Conservation (phyloP, 225 moss, liverwort and hornwort species). For the Anthoceros angustus region DNA sequence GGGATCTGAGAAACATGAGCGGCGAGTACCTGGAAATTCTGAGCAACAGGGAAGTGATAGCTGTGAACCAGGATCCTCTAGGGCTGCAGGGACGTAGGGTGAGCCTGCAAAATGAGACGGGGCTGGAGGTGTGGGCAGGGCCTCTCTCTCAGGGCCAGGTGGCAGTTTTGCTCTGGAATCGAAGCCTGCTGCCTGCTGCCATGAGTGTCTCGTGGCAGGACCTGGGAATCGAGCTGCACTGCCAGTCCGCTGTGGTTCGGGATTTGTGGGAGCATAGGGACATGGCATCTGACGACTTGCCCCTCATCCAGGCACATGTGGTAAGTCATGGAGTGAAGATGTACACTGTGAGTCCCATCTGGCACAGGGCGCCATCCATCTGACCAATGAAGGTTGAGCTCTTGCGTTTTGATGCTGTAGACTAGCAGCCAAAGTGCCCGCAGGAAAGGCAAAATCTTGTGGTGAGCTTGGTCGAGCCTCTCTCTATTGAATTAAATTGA, state of each 20-base stretch:
- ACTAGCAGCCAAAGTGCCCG: neutral
- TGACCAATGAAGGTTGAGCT: neutral
- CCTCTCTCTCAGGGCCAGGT: conserved; percentile 44
- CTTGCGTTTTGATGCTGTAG: neutral
- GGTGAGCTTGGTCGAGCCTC: too few species aligned
- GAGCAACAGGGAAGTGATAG: conserved; percentile 79
- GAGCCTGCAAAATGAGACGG: conserved; percentile 13
- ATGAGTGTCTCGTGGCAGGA: neutral
- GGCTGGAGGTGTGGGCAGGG: conserved; percentile 69
- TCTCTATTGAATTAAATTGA: too few species aligned
- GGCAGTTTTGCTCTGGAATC: conserved; percentile 69
- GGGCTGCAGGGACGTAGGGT: conserved; percentile 66
- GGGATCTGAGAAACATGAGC: conserved; percentile 50
- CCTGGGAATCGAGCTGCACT: neutral
- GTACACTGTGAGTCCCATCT: neutral
- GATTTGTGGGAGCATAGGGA: neutral
- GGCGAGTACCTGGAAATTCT: conserved; percentile 46
- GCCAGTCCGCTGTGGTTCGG: neutral
- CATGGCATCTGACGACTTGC: neutral
- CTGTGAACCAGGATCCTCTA: conserved; percentile 81
- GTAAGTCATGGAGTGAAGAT: neutral
- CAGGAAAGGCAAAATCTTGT: neutral
- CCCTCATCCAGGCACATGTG: neutral
- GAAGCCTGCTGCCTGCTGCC: conserved; percentile 14
- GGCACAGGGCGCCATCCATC: neutral